phyloP scores from a whole-genome alignment of 2,329 filamentous ascomycete species.

The Trichophyton benhamiae region DNA sequence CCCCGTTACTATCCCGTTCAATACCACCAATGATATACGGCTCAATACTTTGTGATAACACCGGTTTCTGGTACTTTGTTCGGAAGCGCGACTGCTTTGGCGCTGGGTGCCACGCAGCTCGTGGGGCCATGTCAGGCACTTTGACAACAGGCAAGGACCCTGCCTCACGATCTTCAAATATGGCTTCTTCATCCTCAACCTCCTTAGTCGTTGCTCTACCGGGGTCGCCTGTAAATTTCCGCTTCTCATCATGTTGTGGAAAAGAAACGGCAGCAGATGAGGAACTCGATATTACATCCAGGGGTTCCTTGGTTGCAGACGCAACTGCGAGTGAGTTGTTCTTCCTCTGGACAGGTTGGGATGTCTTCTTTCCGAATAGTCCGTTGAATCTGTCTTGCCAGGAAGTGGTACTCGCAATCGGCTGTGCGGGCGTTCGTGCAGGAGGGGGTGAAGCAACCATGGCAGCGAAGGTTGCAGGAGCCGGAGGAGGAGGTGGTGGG shows the following conservation, averaged over 20 bases:
- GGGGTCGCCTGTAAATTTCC: conserved; percentile 26
- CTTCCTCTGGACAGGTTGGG: conserved; percentile 34
- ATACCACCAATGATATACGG: conserved; percentile 30
- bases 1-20: conserved; percentile 28
- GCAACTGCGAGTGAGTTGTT: conserved; percentile 48
- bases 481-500: conserved; percentile 31
- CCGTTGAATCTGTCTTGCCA: conserved; percentile 82
- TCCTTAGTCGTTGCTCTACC: conserved; percentile 48
- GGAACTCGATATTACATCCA: conserved; percentile 44
- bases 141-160: conserved; percentile 61
- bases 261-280: conserved; percentile 59
- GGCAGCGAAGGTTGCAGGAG: conserved; percentile 36
- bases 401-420: conserved; percentile 36
- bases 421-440: conserved; percentile 28
- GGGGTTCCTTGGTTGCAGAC: conserved; percentile 53
- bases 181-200: conserved; percentile 66
- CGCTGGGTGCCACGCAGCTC: conserved; percentile 51
- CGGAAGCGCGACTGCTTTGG: conserved; percentile 25
- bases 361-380: conserved; percentile 53
- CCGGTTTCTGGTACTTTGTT: conserved; percentile 41
- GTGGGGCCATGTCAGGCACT: conserved; percentile 51
- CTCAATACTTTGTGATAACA: conserved; percentile 41
- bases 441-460: conserved; percentile 30
- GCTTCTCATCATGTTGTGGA: conserved; percentile 35
- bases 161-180: conserved; percentile 71